phyloP scores from a whole-genome alignment of 139 green algal genomes.

The Haematococcus lacustris region DNA sequence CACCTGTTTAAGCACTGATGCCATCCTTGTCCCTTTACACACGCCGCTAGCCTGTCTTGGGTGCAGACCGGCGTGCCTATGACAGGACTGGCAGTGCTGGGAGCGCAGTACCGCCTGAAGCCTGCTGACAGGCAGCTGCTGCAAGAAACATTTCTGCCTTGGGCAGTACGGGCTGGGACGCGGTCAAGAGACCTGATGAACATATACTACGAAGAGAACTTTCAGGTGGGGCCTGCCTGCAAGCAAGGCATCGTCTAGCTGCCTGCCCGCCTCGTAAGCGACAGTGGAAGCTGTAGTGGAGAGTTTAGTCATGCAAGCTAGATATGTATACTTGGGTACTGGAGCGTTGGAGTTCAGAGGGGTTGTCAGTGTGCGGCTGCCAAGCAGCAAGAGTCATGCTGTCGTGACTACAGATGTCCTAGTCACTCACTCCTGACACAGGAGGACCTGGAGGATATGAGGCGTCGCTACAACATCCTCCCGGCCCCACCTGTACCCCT shows the following conservation, averaged over 20 bases:
- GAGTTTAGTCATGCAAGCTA: not conserved
- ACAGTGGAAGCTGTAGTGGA: not conserved
- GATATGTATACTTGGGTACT: not conserved
- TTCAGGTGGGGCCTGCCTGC: slow-evolving; percentile 39
- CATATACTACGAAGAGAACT: slow-evolving; percentile 85
- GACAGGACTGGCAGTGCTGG: slow-evolving; percentile 74
- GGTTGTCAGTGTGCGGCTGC: not conserved
- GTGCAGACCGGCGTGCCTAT: slow-evolving; percentile 92
- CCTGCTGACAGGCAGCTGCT: slow-evolving; percentile 49
- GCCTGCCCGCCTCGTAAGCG: too few relatives aligned
- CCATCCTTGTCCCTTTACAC: not conserved
- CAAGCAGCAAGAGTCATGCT: not conserved
- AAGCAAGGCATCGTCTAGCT: not conserved
- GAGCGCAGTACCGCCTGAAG: slow-evolving; percentile 60
- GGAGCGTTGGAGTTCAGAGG: not conserved
- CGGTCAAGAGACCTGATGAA: slow-evolving; percentile 75
- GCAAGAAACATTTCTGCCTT: slow-evolving; percentile 66
- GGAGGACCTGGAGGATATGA: slow-evolving; percentile 59
- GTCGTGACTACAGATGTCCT: not conserved
- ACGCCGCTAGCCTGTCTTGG: not conserved
- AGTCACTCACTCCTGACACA: slow-evolving; percentile 7
- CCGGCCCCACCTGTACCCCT: slow-evolving; percentile 39
- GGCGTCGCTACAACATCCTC: slow-evolving; percentile 56
- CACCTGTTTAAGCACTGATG: not conserved
- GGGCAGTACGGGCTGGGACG: slow-evolving; percentile 74